Percentiles rank a stretch among this genome's conserved stretches.
Evolutionary conservation across 192 early-diverging fungal genomes (phyloP).

Genomic region (Chytriomyces confervae): DNA sequence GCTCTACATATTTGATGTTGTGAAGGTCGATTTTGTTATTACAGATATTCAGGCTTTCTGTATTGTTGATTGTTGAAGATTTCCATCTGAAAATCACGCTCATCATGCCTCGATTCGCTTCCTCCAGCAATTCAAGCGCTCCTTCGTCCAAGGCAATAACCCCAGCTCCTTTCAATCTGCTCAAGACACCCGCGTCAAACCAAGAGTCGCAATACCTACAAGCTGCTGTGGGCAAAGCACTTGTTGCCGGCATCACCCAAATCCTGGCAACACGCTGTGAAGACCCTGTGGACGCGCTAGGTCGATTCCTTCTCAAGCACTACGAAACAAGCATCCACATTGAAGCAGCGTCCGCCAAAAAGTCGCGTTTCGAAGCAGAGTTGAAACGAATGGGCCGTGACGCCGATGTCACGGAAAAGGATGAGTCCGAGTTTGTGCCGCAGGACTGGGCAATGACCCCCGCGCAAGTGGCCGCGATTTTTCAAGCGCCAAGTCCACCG

Average conservation of each 20-base stretch:
- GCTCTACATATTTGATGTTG: too few species aligned
- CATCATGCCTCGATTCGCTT: too few species aligned
- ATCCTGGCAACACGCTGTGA: slow-evolving; percentile 2
- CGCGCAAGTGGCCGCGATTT: not conserved
- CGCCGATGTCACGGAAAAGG: not conserved
- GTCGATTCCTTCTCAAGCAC: slow-evolving; percentile 16
- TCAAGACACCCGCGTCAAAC: not conserved
- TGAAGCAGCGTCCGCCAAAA: not conserved
- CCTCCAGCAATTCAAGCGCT: too few species aligned
- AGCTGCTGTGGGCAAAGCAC: not conserved
- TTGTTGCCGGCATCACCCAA: slow-evolving; percentile 14
- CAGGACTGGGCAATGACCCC: too few species aligned
- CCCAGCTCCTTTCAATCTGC: too few species aligned
- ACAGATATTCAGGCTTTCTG: too few species aligned
- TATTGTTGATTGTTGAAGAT: too few species aligned
- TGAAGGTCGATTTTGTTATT: too few species aligned
- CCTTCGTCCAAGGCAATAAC: too few species aligned
- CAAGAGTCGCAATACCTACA: slow-evolving; percentile 17
- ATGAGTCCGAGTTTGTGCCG: not conserved
- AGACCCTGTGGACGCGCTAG: slow-evolving; percentile 18
- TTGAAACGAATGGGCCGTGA: not conserved
- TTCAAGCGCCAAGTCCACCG: slow-evolving; percentile 6
- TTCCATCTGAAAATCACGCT: too few species aligned
- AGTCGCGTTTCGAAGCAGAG: not conserved
- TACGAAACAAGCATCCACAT: not conserved